These are phyloP conservation scores for Prinsepia uniflora DNA, from an alignment of 306 rosid genomes.

Conservation along the genomic window DNA sequence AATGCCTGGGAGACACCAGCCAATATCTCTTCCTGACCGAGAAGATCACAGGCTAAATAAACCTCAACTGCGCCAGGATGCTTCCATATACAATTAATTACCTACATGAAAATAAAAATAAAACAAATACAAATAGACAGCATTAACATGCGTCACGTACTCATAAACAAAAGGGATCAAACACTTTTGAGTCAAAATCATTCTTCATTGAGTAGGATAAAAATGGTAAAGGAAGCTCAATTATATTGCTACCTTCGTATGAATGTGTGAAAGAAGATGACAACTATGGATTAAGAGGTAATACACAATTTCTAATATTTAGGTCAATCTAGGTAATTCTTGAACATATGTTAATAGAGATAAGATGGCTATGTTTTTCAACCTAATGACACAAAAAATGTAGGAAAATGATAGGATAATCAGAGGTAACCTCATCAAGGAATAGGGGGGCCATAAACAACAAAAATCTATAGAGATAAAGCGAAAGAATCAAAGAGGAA, in stretches of 20 bases:
- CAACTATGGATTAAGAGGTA: not conserved
- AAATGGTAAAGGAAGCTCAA: not conserved
- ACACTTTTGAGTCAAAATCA: not conserved
- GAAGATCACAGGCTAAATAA: slow-evolving; percentile 60
- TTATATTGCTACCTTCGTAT: not conserved
- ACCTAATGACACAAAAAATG: not conserved
- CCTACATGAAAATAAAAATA: slow-evolving; percentile 33
- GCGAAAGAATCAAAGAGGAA: too few relatives aligned
- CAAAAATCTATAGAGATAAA: too few relatives aligned
- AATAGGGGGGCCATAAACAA: too few relatives aligned
- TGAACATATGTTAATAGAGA: not conserved
- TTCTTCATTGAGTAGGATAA: not conserved
- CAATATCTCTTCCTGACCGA: slow-evolving; percentile 76
- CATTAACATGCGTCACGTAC: too few relatives aligned
- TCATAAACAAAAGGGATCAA: not conserved
- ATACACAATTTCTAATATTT: not conserved
- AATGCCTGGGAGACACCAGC: slow-evolving; percentile 58
- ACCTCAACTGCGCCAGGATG: slow-evolving; percentile 62
- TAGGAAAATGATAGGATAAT: not conserved
- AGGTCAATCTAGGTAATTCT: not conserved
- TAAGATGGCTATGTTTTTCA: not conserved
- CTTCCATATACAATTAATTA: slow-evolving; percentile 77
- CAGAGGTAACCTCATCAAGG: too few relatives aligned
- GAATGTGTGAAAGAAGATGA: not conserved
- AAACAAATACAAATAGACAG: too few relatives aligned